These are phyloP conservation scores for Zostera marina DNA, from an alignment of 116 monocot species.

Conservation along the genomic window DNA sequence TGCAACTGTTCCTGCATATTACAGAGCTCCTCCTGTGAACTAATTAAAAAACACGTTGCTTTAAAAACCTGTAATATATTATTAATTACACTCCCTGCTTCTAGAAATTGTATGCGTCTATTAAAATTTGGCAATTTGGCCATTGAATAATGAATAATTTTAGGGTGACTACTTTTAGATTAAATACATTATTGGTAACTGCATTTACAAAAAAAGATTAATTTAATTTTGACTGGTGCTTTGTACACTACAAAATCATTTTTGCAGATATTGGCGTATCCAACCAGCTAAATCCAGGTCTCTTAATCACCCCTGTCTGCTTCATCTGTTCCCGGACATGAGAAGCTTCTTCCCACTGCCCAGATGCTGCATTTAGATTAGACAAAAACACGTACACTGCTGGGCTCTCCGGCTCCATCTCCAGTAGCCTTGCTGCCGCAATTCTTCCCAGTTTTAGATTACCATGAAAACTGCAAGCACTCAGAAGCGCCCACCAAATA, in stretches of 20 bases:
- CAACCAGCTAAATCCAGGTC: conserved; percentile 25
- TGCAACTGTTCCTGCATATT: conserved; percentile 72
- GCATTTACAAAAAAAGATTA: no score
- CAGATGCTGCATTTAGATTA: conserved; percentile 19
- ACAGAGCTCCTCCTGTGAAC: conserved; percentile 47
- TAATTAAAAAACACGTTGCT: conserved; percentile 8
- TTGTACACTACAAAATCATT: background rate
- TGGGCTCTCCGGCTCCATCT: conserved; percentile 11
- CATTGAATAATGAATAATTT: no score
- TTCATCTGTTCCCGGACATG: conserved; percentile 17
- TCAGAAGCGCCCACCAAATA: conserved; percentile 19
- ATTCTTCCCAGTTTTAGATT: conserved; percentile 12
- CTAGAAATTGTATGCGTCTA: no score
- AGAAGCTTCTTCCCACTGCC: conserved; percentile 24
- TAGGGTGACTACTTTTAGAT: no score
- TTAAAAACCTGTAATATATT: no score
- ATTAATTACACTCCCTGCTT: no score
- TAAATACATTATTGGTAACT: background rate
- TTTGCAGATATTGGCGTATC: background rate
- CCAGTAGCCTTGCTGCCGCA: conserved; percentile 10
- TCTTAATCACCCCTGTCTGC: conserved; percentile 13
- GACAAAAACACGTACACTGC: conserved; percentile 15
- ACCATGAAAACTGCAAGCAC: conserved; percentile 10
- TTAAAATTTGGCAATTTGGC: no score
- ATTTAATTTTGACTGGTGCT: background rate